Evolutionary conservation across 139 green algal species (phyloP).

Genomic region (Chlorella ohadii): DNA sequence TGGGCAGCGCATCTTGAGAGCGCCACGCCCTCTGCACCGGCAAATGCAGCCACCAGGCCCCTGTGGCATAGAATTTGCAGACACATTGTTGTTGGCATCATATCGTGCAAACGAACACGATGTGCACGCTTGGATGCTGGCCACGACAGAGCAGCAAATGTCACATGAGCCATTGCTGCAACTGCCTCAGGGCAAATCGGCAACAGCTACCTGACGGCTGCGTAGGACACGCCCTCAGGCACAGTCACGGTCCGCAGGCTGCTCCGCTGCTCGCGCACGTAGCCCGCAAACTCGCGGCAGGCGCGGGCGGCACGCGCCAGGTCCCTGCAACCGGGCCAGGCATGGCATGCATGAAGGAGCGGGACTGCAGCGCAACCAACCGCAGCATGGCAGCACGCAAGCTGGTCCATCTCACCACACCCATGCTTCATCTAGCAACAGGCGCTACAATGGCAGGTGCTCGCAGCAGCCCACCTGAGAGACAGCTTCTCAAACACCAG

Average conservation of each 20-base stretch:
- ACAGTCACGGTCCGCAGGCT: conserved; percentile 14
- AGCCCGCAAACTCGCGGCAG: conserved; percentile 14
- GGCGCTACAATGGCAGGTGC: too few relatives aligned
- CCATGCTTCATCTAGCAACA: neutral
- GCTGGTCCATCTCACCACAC: too few relatives aligned
- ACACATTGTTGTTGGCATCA: too few relatives aligned
- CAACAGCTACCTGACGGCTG: conserved; percentile 8
- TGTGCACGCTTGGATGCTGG: too few relatives aligned
- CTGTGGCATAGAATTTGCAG: neutral
- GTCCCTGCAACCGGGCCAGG: neutral
- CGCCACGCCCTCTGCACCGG: neutral
- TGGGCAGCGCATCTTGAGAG: neutral
- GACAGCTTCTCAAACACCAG: conserved; percentile 27
- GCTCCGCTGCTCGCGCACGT: conserved; percentile 27
- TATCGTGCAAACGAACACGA: too few relatives aligned
- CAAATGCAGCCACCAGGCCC: conserved; percentile 18
- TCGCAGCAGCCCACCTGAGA: conserved; percentile 16
- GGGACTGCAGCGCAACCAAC: too few relatives aligned
- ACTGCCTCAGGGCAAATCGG: too few relatives aligned
- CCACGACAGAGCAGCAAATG: too few relatives aligned
- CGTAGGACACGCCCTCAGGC: conserved; percentile 12
- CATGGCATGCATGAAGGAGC: too few relatives aligned
- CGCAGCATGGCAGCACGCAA: too few relatives aligned
- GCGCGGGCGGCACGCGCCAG: conserved; percentile 16
- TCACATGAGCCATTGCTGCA: too few relatives aligned